phyloP scores from a whole-genome alignment of 2,329 filamentous ascomycete species.

The Achaetomium macrosporum region DNA sequence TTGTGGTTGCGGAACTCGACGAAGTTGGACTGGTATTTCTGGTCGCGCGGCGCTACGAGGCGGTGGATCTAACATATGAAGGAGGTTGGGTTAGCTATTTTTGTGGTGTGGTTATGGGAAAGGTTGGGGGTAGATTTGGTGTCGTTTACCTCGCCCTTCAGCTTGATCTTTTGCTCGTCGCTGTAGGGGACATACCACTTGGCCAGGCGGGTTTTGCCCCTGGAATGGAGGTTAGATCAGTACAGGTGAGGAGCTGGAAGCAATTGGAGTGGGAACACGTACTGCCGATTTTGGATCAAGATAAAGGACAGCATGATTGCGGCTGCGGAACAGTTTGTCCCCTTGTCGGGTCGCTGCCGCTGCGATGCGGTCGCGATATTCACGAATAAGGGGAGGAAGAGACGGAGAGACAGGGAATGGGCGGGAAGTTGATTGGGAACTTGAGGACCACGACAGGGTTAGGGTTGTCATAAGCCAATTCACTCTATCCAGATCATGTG shows the following conservation, averaged over 20 bases:
- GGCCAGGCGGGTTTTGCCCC: conserved; percentile 94
- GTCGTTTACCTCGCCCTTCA: conserved; percentile 81
- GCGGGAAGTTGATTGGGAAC: too few species aligned
- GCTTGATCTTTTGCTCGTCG: conserved; percentile 97
- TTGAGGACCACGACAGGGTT: neutral
- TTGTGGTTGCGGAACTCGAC: conserved; percentile 95
- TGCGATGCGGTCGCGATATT: conserved; percentile 3
- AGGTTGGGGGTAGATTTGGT: conserved; percentile 5
- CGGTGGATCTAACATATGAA: conserved; percentile 71
- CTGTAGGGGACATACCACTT: conserved; percentile 99
- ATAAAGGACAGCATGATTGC: conserved; percentile 71
- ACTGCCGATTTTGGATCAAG: conserved; percentile 86
- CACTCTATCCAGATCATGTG: too few species aligned
- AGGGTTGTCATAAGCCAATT: neutral
- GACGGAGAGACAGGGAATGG: neutral
- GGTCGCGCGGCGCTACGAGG: conserved; percentile 92
- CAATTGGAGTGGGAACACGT: conserved; percentile 19
- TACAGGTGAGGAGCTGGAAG: neutral
- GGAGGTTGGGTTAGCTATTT: neutral
- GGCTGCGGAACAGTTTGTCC: conserved; percentile 10
- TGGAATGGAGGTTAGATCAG: conserved; percentile 32
- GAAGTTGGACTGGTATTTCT: conserved; percentile 99
- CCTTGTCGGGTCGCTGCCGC: conserved; percentile 9
- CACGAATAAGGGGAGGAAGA: neutral
- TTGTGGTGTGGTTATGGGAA: neutral